Evolutionary conservation across 1,284 basidiomycete genomes (phyloP).

Genomic region (Dichomitus squalens): DNA sequence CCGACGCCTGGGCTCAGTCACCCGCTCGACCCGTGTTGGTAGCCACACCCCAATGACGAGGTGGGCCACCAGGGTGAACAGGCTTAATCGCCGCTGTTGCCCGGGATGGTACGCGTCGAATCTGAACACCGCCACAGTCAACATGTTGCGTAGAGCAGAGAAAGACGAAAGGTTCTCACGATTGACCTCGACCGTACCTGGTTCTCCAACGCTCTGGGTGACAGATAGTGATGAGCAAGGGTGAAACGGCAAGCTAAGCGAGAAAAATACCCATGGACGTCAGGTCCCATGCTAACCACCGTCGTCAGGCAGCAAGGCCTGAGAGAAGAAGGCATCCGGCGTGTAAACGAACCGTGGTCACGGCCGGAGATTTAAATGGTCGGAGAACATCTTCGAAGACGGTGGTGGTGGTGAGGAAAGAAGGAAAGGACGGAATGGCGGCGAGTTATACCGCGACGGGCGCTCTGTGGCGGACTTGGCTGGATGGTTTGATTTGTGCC

Average conservation of each 20-base stretch:
- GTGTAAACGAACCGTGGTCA: not conserved
- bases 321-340: not conserved
- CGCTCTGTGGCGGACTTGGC: not conserved
- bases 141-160: not conserved
- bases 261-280: not conserved
- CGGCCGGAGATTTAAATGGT: not conserved
- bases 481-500: too few relatives aligned
- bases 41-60: not conserved
- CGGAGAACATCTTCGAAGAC: not conserved
- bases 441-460: not conserved
- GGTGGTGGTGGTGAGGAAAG: not conserved
- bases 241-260: too few relatives aligned
- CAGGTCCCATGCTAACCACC: not conserved
- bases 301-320: too few relatives aligned
- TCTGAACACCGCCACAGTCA: not conserved
- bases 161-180: not conserved
- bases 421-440: not conserved
- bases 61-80: not conserved
- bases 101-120: not conserved
- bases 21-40: not conserved
- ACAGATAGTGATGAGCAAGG: not conserved
- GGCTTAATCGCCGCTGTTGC: not conserved
- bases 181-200: not conserved
- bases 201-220: not conserved
- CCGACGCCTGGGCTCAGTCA: not conserved